phyloP scores from a whole-genome alignment of 805 yeast species.

The Kuraishia floccosa region DNA sequence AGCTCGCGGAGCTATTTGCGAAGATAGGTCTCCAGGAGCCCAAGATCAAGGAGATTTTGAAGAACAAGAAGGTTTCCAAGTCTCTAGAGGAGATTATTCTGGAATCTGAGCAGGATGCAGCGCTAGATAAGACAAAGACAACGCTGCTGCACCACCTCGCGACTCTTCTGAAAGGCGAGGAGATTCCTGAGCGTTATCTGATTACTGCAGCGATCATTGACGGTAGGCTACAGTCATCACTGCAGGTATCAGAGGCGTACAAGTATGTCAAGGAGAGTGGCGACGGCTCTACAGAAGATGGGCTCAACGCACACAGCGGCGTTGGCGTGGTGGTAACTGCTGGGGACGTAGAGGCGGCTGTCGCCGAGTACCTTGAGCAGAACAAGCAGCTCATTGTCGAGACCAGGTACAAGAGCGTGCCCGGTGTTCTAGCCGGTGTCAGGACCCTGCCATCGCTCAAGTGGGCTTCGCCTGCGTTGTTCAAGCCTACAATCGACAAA shows the following conservation, averaged over 20 bases:
- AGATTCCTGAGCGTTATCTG: conserved; percentile 32
- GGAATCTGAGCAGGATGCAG: conserved; percentile 23
- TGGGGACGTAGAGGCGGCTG: conserved; percentile 48
- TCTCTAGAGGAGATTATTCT: conserved; percentile 52
- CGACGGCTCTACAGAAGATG: conserved; percentile 30
- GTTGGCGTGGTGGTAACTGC: conserved; percentile 68
- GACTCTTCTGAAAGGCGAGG: conserved; percentile 51
- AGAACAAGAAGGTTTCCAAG: conserved; percentile 74
- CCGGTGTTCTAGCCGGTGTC: conserved; percentile 65
- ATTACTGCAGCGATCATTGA: conserved; percentile 53
- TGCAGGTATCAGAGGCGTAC: conserved; percentile 74
- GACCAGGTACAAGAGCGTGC: conserved; percentile 75
- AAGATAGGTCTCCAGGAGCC: conserved; percentile 58
- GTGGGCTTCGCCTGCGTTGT: conserved; percentile 85
- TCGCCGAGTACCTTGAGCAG: conserved; percentile 45
- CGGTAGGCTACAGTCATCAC: conserved; percentile 50
- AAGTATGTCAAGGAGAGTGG: conserved; percentile 53
- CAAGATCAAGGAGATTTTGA: conserved; percentile 69
- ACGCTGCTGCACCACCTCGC: conserved; percentile 73
- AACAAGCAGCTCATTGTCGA: conserved; percentile 48
- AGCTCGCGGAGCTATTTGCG: conserved; percentile 21
- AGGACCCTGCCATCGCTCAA: conserved; percentile 66
- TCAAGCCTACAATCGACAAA: conserved; percentile 81
- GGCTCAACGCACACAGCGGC: conserved; percentile 59
- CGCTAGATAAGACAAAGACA: conserved; percentile 47